phyloP scores from a whole-genome alignment of 2,329 filamentous ascomycete genomes.

The Penicillium sp. region DNA sequence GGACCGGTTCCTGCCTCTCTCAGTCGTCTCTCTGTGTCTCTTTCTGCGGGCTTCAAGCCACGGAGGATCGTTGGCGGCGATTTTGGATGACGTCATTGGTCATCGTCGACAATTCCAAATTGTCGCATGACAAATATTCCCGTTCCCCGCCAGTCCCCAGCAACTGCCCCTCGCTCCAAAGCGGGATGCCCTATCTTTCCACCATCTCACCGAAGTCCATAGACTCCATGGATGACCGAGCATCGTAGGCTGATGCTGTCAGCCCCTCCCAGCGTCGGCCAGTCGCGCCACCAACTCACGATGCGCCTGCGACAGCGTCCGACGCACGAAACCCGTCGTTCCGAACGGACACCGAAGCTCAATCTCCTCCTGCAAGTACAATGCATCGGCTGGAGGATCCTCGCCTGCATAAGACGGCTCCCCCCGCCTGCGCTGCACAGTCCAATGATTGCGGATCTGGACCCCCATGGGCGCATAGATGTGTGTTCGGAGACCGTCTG shows the following conservation, averaged over 20 bases:
- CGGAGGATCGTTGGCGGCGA: too few relatives aligned
- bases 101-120: constrained; percentile 16
- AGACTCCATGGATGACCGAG: too few relatives aligned
- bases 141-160: neutral
- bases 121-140: constrained; percentile 19
- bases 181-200: neutral
- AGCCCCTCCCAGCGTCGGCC: constrained; percentile 34
- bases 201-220: neutral
- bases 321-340: constrained; percentile 74
- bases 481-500: constrained; percentile 75
- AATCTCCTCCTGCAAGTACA: constrained; percentile 81
- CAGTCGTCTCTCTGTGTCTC: neutral
- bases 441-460: constrained; percentile 77
- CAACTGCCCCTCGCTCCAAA: neutral
- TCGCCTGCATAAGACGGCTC: constrained; percentile 55
- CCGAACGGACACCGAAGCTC: constrained; percentile 78
- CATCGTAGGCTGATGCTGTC: neutral
- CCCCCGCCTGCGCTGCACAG: constrained; percentile 66
- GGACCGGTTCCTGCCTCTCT: neutral
- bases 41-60: neutral
- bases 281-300: constrained; percentile 65
- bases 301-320: constrained; percentile 77
- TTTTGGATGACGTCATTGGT: constrained; percentile 3
- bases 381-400: constrained; percentile 58
- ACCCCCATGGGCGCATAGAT: constrained; percentile 81